These are phyloP conservation scores for Chlorokybus atmophyticus DNA, from an alignment of 139 green algal genomes.

Conservation along the genomic window DNA sequence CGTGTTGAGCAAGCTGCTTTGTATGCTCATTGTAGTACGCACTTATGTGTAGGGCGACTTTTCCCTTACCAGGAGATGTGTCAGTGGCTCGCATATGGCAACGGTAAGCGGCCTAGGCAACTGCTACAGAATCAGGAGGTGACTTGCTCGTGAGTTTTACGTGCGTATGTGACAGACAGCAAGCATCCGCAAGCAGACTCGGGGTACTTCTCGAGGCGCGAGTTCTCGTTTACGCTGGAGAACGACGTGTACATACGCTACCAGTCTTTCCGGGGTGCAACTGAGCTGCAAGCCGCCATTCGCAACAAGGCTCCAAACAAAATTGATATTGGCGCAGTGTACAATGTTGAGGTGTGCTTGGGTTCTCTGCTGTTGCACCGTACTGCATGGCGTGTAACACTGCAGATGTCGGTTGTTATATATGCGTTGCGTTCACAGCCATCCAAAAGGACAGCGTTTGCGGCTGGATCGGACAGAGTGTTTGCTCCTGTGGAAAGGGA, in stretches of 20 bases:
- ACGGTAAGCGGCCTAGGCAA: slow-evolving; percentile 2
- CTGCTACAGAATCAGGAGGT: not conserved
- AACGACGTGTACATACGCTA: slow-evolving; percentile 97
- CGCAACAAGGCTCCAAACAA: slow-evolving; percentile 65
- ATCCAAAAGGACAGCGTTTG: slow-evolving; percentile 13
- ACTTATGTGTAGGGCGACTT: slow-evolving; percentile 5
- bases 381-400: no score
- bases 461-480: slow-evolving; percentile 17
- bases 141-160: not conserved
- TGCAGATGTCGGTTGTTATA: no score
- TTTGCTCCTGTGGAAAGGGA: slow-evolving; percentile 81
- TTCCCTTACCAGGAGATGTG: slow-evolving; percentile 22
- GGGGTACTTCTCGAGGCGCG: slow-evolving; percentile 32
- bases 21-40: no score
- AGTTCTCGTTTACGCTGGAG: slow-evolving; percentile 97
- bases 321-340: slow-evolving; percentile 96
- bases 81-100: slow-evolving; percentile 21
- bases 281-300: slow-evolving; percentile 57
- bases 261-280: slow-evolving; percentile 78
- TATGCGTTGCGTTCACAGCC: no score
- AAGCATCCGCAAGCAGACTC: slow-evolving; percentile 15
- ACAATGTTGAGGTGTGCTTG: slow-evolving; percentile 70
- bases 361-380: not conserved
- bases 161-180: slow-evolving; percentile 8
- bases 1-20: no score